Evolutionary conservation across 1,284 basidiomycete genomes (phyloP).

Genomic region (Tremellales sp.): DNA sequence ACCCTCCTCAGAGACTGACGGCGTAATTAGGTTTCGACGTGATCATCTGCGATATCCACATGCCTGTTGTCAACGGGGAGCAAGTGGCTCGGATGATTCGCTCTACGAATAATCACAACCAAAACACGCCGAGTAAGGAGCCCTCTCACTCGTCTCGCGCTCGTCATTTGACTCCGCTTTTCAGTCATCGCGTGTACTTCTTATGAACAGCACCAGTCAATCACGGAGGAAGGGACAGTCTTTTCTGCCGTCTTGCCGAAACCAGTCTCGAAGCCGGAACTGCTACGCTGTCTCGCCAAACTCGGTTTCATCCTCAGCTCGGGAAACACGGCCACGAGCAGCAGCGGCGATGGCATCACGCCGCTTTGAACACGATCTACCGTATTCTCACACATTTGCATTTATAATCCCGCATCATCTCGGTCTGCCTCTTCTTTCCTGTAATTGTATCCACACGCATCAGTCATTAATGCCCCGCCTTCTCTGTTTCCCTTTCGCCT

Average conservation of each 20-base stretch:
- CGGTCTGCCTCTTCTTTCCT: no score
- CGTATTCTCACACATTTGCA: no score
- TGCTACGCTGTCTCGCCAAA: conserved; percentile 70
- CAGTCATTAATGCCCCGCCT: no score
- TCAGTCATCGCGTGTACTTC: conserved; percentile 56
- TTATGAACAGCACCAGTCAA: conserved; percentile 50
- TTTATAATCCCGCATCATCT: no score
- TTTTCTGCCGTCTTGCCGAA: conserved; percentile 84
- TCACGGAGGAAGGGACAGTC: conserved; percentile 76
- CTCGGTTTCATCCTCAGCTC: conserved; percentile 62
- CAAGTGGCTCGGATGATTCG: conserved; percentile 50
- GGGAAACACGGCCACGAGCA: not conserved
- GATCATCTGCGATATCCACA: conserved; percentile 51
- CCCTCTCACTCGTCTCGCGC: conserved; percentile 4
- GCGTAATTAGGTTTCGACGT: conserved; percentile 49
- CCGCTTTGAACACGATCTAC: no score
- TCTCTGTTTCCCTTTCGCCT: no score
- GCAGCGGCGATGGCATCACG: not conserved
- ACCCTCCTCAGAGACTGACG: conserved; percentile 2
- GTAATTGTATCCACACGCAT: no score
- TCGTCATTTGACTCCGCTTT: not conserved
- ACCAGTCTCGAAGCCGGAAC: conserved; percentile 78
- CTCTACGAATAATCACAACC: conserved; percentile 48
- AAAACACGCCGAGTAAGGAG: conserved; percentile 47
- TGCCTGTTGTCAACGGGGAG: conserved; percentile 47